A percentile compares a stretch with the other conserved stretches of the same genome.
Evolutionary conservation across 306 rosid genomes (phyloP).

Genomic region (Rosa rugosa): DNA sequence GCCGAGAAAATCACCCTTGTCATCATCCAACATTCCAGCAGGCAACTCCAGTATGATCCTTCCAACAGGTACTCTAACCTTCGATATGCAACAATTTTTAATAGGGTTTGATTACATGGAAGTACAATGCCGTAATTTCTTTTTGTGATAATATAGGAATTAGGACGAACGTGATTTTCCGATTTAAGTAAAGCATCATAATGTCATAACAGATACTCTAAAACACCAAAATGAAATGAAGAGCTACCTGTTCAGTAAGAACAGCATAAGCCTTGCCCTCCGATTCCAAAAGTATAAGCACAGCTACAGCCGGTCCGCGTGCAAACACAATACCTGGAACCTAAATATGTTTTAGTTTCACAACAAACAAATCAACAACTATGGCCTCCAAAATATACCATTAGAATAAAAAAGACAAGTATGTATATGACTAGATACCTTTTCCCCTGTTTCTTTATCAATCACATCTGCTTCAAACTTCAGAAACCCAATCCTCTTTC

Average conservation of each 20-base stretch:
- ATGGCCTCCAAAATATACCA: background rate
- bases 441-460: constrained; percentile 69
- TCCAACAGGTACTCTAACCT: constrained; percentile 92
- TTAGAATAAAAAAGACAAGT: background rate
- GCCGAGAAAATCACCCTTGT: constrained; percentile 78
- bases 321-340: constrained; percentile 97
- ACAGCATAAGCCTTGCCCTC: too few species aligned
- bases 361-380: too few species aligned
- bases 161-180: too few species aligned
- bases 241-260: too few species aligned
- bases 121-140: background rate
- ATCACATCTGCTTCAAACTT: constrained; percentile 79
- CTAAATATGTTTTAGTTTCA: too few species aligned
- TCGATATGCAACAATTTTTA: constrained; percentile 30
- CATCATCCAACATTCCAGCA: constrained; percentile 92
- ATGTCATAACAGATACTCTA: too few species aligned
- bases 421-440: constrained; percentile 50
- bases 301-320: too few species aligned
- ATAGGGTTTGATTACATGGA: constrained; percentile 5
- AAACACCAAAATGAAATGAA: too few species aligned
- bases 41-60: constrained; percentile 83
- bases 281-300: too few species aligned
- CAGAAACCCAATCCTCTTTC: too few species aligned
- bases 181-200: too few species aligned
- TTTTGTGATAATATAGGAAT: background rate